Evolutionary conservation across 176 grass and related monocot species (phyloP).

Genomic region (Urochloa ruziziensis): DNA sequence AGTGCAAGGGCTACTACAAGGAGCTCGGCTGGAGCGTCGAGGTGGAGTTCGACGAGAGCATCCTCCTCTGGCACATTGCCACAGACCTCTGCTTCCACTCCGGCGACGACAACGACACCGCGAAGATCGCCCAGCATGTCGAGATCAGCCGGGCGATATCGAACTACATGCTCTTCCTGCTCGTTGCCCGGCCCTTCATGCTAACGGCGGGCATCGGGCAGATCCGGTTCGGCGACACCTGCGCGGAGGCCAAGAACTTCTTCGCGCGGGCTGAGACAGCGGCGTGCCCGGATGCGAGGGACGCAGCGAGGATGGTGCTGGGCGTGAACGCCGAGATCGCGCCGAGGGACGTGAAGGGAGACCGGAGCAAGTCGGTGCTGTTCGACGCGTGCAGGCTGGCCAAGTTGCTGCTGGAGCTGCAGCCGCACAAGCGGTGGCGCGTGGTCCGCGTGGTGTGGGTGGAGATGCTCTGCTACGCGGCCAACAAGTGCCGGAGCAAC

Average conservation of each 20-base stretch:
- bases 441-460: slow-evolving; percentile 53
- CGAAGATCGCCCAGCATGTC: not conserved
- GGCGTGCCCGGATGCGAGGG: not conserved
- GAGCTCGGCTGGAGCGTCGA: slow-evolving; percentile 47
- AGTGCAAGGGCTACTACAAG: slow-evolving; percentile 46
- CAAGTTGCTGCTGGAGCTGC: slow-evolving; percentile 29
- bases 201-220: slow-evolving; percentile 51
- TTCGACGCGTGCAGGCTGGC: slow-evolving; percentile 52
- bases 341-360: slow-evolving; percentile 47
- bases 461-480: slow-evolving; percentile 68
- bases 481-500: slow-evolving; percentile 55
- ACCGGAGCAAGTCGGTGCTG: slow-evolving; percentile 60
- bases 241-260: slow-evolving; percentile 49
- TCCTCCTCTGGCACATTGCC: slow-evolving; percentile 45
- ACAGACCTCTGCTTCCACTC: slow-evolving; percentile 47
- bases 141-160: slow-evolving; percentile 27
- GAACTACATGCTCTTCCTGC: slow-evolving; percentile 54
- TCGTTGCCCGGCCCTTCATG: slow-evolving; percentile 44
- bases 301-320: slow-evolving; percentile 25
- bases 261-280: slow-evolving; percentile 13
- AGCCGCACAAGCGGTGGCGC: slow-evolving; percentile 48
- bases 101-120: not conserved
- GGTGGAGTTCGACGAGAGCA: slow-evolving; percentile 49
- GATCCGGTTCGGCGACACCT: slow-evolving; percentile 56
- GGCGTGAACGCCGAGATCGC: slow-evolving; percentile 48